Conservation (phyloP, 768 basidiomycete genomes). For the Termitomyces sp. region DNA sequence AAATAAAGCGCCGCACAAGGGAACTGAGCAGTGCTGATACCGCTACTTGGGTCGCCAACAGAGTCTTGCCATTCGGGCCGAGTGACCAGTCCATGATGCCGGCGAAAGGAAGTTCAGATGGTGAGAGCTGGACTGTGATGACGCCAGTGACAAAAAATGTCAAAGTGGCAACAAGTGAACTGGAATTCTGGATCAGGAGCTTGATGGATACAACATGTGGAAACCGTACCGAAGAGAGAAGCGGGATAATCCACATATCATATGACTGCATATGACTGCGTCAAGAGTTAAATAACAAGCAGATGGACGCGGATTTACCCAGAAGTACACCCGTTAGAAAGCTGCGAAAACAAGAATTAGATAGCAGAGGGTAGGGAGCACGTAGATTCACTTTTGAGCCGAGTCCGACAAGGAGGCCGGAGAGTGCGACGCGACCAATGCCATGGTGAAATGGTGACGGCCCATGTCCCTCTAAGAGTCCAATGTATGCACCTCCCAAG, state of each 20-base stretch:
- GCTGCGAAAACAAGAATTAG: slow-evolving; percentile 27
- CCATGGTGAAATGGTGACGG: slow-evolving; percentile 26
- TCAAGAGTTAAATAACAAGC: not conserved
- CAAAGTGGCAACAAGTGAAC: slow-evolving; percentile 54
- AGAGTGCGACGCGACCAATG: slow-evolving; percentile 33
- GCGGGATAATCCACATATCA: slow-evolving; percentile 60
- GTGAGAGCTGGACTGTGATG: slow-evolving; percentile 40
- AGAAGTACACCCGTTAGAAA: slow-evolving; percentile 65
- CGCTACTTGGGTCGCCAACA: slow-evolving; percentile 39
- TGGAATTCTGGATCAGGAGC: slow-evolving; percentile 22
- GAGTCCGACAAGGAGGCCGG: slow-evolving; percentile 57
- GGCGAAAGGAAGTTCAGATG: slow-evolving; percentile 31
- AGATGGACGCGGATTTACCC: slow-evolving; percentile 36
- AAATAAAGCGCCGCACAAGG: slow-evolving; percentile 28
- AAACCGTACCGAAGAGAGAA: slow-evolving; percentile 48
- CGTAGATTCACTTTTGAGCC: slow-evolving; percentile 48
- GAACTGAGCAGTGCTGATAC: slow-evolving; percentile 28
- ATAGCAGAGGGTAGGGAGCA: slow-evolving; percentile 6
- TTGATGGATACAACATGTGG: not conserved
- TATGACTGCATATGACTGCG: slow-evolving; percentile 43
- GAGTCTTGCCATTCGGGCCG: slow-evolving; percentile 29
- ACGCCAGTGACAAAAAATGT: slow-evolving; percentile 52
- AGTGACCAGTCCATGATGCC: slow-evolving; percentile 40
- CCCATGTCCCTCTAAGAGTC: slow-evolving; percentile 36
- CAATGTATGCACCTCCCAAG: slow-evolving; percentile 45